Evolutionary conservation across 1,284 basidiomycete genomes (phyloP).

Genomic region (Lignosus rhinocerotis): DNA sequence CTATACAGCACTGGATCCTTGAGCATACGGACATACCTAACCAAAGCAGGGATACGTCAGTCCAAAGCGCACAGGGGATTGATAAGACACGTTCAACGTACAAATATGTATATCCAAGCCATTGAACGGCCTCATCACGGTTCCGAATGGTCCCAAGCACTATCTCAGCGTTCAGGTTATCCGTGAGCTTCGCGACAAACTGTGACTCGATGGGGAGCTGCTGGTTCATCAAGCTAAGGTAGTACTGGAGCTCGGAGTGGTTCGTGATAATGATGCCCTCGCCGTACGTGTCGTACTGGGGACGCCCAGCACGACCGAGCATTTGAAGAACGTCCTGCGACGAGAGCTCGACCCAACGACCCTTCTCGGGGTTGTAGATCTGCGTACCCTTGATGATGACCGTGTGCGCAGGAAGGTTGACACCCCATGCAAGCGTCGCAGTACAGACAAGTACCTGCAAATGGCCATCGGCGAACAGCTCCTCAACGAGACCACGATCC

Average conservation of each 20-base stretch:
- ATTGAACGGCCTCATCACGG: slow-evolving; percentile 96
- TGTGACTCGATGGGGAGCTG: slow-evolving; percentile 98
- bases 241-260: slow-evolving; percentile 96
- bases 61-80: not conserved
- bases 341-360: slow-evolving; percentile 95
- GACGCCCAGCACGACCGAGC: slow-evolving; percentile 97
- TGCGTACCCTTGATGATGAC: slow-evolving; percentile 99
- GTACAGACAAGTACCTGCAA: slow-evolving; percentile 97
- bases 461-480: slow-evolving; percentile 91
- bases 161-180: slow-evolving; percentile 97
- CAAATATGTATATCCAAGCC: slow-evolving; percentile 95
- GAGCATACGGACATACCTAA: slow-evolving; percentile 94
- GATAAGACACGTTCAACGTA: slow-evolving; percentile 42
- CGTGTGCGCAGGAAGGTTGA: slow-evolving; percentile 96
- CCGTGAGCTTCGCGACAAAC: slow-evolving; percentile 89
- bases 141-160: slow-evolving; percentile 96
- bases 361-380: slow-evolving; percentile 99
- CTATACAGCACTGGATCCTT: slow-evolving; percentile 88
- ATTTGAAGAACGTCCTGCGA: slow-evolving; percentile 98
- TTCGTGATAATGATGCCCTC: slow-evolving; percentile 99
- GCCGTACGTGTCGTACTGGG: slow-evolving; percentile 96
- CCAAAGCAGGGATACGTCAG: slow-evolving; percentile 1
- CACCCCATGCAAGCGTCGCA: slow-evolving; percentile 98
- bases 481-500: slow-evolving; percentile 92
- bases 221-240: slow-evolving; percentile 91